phyloP scores from a whole-genome alignment of 129 eudicot genomes.

The Escallonia rubra region DNA sequence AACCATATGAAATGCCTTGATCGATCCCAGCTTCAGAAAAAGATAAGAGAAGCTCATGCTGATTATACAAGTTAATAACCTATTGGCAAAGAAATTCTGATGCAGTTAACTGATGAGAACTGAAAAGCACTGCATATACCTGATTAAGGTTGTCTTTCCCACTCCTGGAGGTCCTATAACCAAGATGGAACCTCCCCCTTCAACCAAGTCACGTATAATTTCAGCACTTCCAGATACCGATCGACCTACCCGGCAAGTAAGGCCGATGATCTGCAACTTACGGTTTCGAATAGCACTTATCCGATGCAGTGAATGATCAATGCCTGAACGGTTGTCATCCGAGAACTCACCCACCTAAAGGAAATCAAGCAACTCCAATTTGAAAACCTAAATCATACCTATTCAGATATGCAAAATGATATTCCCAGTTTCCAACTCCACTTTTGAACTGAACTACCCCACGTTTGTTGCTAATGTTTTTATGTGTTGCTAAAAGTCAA shows the following conservation, averaged over 20 bases:
- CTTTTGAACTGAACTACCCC: no score
- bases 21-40: background rate
- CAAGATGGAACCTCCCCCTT: conserved; percentile 88
- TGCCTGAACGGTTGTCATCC: conserved; percentile 94
- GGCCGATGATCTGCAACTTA: conserved; percentile 83
- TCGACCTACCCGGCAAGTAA: conserved; percentile 95
- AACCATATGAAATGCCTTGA: background rate
- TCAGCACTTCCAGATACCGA: conserved; percentile 97
- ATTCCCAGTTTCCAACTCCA: no score
- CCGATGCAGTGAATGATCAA: conserved; percentile 80
- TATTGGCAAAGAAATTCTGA: background rate
- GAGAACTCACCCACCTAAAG: conserved; percentile 93
- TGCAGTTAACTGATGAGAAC: background rate
- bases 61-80: background rate
- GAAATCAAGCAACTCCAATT: conserved; percentile 14
- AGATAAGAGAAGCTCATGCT: background rate
- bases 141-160: conserved; percentile 94
- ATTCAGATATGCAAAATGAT: no score
- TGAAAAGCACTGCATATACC: conserved; percentile 35
- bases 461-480: no score
- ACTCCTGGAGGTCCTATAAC: conserved; percentile 99
- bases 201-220: conserved; percentile 82
- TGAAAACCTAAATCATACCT: no score
- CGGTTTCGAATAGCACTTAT: conserved; percentile 98
- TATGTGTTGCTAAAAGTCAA: no score